phyloP scores from a whole-genome alignment of 208 protist species.

The Trichomonas vaginalis region DNA sequence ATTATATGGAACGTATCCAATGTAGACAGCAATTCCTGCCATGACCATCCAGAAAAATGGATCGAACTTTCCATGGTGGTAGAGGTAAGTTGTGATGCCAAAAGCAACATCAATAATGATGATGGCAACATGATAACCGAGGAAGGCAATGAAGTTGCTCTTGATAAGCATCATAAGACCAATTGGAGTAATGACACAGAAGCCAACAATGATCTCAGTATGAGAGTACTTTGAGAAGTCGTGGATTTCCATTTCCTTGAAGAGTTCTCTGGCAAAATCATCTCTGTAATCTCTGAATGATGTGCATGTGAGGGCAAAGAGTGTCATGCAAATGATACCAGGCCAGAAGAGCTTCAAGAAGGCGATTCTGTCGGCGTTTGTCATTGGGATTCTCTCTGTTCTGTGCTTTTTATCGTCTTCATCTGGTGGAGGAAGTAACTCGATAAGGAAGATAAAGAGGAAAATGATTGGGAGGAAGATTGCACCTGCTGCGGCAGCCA shows the following conservation, averaged over 20 bases:
- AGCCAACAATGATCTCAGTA: background rate
- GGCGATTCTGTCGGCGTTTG: background rate
- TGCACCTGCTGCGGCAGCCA: background rate
- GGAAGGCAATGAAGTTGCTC: background rate
- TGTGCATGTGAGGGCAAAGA: background rate
- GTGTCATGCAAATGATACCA: background rate
- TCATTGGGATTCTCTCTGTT: background rate
- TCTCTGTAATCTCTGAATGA: background rate
- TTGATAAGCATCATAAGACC: background rate
- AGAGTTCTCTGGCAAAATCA: background rate
- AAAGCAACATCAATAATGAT: background rate
- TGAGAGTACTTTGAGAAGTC: background rate
- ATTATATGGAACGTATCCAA: background rate
- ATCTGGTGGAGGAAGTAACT: background rate
- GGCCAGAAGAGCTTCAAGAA: background rate
- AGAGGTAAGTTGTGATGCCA: background rate
- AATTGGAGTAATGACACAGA: background rate
- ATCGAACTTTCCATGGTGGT: background rate
- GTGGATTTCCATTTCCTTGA: background rate
- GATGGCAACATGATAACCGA: background rate
- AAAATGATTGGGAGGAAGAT: background rate
- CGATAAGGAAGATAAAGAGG: background rate
- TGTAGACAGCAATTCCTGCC: background rate
- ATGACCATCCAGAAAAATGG: background rate
- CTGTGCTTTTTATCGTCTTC: background rate